These are phyloP conservation scores for Cladosporium phlei DNA, from an alignment of 2,329 filamentous ascomycete species.

Conservation along the genomic window DNA sequence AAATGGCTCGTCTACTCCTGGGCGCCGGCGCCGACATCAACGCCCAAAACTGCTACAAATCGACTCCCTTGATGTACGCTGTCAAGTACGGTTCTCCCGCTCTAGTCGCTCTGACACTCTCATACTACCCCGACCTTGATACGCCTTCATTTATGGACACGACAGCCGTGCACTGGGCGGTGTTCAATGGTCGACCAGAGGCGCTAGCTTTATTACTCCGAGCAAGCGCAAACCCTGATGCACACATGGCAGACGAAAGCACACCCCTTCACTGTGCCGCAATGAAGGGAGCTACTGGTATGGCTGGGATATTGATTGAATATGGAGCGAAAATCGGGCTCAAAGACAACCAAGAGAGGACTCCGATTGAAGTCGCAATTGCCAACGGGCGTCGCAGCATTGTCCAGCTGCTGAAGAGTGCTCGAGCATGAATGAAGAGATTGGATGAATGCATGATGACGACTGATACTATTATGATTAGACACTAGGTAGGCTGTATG, in stretches of 20 bases:
- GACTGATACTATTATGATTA: no score
- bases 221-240: constrained; percentile 27
- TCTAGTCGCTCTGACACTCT: constrained; percentile 25
- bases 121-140: constrained; percentile 25
- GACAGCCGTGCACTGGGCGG: constrained; percentile 27
- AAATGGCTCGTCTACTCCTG: constrained; percentile 23
- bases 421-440: no score
- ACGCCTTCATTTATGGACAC: constrained; percentile 28
- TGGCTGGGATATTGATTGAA: constrained; percentile 23
- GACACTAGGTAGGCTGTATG: no score
- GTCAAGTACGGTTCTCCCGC: constrained; percentile 25
- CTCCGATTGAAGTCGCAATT: constrained; percentile 24
- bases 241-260: constrained; percentile 26
- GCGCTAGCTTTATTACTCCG: constrained; percentile 24
- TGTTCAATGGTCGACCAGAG: constrained; percentile 22
- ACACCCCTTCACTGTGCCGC: constrained; percentile 30
- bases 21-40: constrained; percentile 22
- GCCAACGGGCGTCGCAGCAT: constrained; percentile 17
- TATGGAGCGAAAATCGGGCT: constrained; percentile 24
- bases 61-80: constrained; percentile 32
- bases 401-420: constrained; percentile 16
- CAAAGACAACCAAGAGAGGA: constrained; percentile 25
- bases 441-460: no score
- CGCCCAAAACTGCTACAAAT: constrained; percentile 28
- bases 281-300: constrained; percentile 14